Conservation (phyloP, 2,329 filamentous ascomycete species). For the Fusarium redolens region DNA sequence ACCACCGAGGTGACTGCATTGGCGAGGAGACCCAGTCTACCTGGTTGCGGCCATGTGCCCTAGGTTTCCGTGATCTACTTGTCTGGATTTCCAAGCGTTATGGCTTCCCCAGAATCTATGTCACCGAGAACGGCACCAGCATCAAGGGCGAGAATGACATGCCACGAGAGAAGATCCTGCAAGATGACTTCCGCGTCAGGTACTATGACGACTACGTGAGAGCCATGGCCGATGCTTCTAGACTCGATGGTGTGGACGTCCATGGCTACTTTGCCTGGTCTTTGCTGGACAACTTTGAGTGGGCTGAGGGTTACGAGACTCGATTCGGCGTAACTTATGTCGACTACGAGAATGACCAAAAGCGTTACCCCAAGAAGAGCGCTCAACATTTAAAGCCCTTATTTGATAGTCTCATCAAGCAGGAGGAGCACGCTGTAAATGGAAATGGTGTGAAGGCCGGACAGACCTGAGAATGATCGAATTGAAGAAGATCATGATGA, state of each 20-base stretch:
- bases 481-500: slow-evolving; percentile 11
- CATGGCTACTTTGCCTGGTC: slow-evolving; percentile 88
- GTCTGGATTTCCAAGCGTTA: slow-evolving; percentile 84
- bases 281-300: slow-evolving; percentile 91
- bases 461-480: slow-evolving; percentile 8
- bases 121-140: slow-evolving; percentile 90
- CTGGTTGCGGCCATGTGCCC: slow-evolving; percentile 82
- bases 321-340: slow-evolving; percentile 87
- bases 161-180: slow-evolving; percentile 74
- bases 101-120: slow-evolving; percentile 80
- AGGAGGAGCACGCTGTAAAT: slow-evolving; percentile 52
- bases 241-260: slow-evolving; percentile 80
- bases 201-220: slow-evolving; percentile 84
- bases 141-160: slow-evolving; percentile 86
- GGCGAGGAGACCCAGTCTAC: slow-evolving; percentile 84
- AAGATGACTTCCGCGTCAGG: slow-evolving; percentile 83
- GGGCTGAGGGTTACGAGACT: slow-evolving; percentile 91
- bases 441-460: slow-evolving; percentile 24
- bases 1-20: slow-evolving; percentile 78
- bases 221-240: slow-evolving; percentile 79
- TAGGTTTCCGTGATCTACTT: slow-evolving; percentile 81
- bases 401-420: slow-evolving; percentile 77
- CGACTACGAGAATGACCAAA: slow-evolving; percentile 83
- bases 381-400: slow-evolving; percentile 76
- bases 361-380: slow-evolving; percentile 86